Conservation (phyloP, 192 early-diverging fungal species). For the Coemansia erecta region DNA sequence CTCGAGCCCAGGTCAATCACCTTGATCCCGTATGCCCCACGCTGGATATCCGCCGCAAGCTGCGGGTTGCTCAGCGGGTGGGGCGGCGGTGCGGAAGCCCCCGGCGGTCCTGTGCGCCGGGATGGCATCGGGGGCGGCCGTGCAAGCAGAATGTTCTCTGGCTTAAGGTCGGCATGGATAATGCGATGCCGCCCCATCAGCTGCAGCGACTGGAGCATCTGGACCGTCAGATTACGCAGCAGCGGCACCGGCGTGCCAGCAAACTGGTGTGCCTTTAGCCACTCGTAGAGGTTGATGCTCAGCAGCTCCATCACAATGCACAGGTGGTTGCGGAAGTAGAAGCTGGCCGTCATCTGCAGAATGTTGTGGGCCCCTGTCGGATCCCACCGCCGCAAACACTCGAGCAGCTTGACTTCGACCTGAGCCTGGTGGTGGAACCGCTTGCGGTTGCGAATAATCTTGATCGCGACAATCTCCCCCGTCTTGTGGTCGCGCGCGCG, state of each 20-base stretch:
- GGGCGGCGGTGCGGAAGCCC: conserved; percentile 18
- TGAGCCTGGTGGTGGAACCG: conserved; percentile 94
- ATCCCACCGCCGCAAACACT: conserved; percentile 82
- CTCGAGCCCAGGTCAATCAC: conserved; percentile 98
- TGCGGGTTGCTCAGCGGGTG: conserved; percentile 46
- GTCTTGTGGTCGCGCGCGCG: conserved; percentile 94
- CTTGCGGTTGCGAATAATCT: conserved; percentile 95
- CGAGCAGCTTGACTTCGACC: conserved; percentile 93
- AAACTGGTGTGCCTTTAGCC: conserved; percentile 90
- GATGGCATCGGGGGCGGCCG: conserved; percentile 57
- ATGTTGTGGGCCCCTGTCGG: conserved; percentile 73
- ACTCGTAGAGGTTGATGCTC: conserved; percentile 95
- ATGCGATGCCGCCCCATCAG: conserved; percentile 72
- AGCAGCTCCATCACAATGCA: conserved; percentile 94
- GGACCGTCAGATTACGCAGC: conserved; percentile 61
- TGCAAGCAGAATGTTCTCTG: conserved; percentile 88
- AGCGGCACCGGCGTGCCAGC: conserved; percentile 62
- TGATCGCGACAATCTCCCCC: conserved; percentile 81
- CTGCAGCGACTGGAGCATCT: conserved; percentile 80
- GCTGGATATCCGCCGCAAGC: conserved; percentile 35
- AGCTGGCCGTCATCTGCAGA: conserved; percentile 86
- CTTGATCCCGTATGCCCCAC: conserved; percentile 72
- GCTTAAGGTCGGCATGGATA: conserved; percentile 97
- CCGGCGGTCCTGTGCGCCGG: conserved; percentile 28
- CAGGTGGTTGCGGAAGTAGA: conserved; percentile 93